Evolutionary conservation across 805 yeast species (phyloP).

Genomic region (Komagataella pastoris): DNA sequence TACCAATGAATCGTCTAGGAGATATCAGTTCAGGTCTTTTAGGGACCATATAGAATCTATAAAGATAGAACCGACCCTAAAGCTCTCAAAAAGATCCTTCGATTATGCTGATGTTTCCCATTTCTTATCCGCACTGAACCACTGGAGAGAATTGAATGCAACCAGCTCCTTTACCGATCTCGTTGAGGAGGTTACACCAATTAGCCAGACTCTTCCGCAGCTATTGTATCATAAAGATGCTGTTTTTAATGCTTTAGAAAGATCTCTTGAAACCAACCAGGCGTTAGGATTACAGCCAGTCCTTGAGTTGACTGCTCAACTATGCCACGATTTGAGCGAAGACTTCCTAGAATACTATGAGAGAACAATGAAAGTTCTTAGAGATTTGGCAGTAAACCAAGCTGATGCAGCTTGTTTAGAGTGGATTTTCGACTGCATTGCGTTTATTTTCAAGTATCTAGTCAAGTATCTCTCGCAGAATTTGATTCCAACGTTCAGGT

Average conservation of each 20-base stretch:
- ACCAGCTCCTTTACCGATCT: slow-evolving; percentile 61
- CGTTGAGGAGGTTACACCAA: slow-evolving; percentile 35
- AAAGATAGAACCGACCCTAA: slow-evolving; percentile 58
- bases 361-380: slow-evolving; percentile 35
- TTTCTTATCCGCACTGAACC: slow-evolving; percentile 64
- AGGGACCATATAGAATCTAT: slow-evolving; percentile 74
- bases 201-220: slow-evolving; percentile 66
- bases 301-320: slow-evolving; percentile 68
- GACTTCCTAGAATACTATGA: slow-evolving; percentile 66
- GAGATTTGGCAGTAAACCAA: slow-evolving; percentile 32
- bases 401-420: slow-evolving; percentile 55
- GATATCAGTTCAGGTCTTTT: slow-evolving; percentile 61
- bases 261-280: slow-evolving; percentile 43
- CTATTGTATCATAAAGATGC: slow-evolving; percentile 54
- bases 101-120: slow-evolving; percentile 69
- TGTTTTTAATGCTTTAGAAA: slow-evolving; percentile 31
- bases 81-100: slow-evolving; percentile 43
- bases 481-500: slow-evolving; percentile 53
- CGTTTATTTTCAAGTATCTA: slow-evolving; percentile 81
- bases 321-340: slow-evolving; percentile 85
- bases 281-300: slow-evolving; percentile 66
- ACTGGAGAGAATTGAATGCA: slow-evolving; percentile 81
- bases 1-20: slow-evolving; percentile 41
- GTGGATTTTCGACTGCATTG: slow-evolving; percentile 73
- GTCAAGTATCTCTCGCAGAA: slow-evolving; percentile 51